Conservation (phyloP, 2,329 filamentous ascomycete species). For the Raffaelea deltoideospora region DNA sequence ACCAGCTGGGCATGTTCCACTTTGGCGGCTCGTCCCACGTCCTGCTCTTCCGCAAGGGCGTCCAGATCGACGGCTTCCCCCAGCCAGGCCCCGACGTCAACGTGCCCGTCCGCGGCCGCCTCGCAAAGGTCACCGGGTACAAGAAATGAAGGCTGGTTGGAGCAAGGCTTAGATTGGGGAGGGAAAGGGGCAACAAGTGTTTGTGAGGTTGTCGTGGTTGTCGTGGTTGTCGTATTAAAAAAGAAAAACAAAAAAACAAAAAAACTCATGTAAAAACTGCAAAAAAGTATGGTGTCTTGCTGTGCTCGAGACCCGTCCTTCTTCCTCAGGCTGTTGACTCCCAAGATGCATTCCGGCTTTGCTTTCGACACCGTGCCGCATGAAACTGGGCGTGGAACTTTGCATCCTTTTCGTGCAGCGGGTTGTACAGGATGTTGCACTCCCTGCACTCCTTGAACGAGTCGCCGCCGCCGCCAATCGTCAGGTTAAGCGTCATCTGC, state of each 20-base stretch:
- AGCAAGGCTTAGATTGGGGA: neutral
- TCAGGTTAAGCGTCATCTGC: constrained; percentile 26
- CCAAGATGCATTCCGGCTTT: neutral
- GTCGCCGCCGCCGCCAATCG: constrained; percentile 12
- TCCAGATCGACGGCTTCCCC: constrained; percentile 27
- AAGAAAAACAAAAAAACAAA: neutral
- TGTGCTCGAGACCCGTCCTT: too few species aligned
- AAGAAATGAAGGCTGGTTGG: neutral
- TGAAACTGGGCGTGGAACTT: constrained; percentile 23
- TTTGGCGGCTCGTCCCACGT: constrained; percentile 62
- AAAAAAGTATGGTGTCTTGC: too few species aligned
- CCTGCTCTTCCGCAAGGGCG: constrained; percentile 46
- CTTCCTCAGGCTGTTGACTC: too few species aligned
- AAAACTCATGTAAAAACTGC: neutral
- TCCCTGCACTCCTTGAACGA: constrained; percentile 23
- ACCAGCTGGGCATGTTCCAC: constrained; percentile 66
- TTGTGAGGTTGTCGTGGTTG: too few species aligned
- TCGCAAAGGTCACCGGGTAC: constrained; percentile 13
- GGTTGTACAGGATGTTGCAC: constrained; percentile 29
- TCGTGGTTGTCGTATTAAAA: too few species aligned
- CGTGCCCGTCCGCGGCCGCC: constrained; percentile 16
- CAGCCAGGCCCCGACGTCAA: constrained; percentile 14
- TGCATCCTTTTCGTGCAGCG: constrained; percentile 26
- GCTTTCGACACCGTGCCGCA: constrained; percentile 12
- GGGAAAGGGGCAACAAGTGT: too few species aligned